Conservation (phyloP, 192 early-diverging fungal species). For the Coemansia sp. region DNA sequence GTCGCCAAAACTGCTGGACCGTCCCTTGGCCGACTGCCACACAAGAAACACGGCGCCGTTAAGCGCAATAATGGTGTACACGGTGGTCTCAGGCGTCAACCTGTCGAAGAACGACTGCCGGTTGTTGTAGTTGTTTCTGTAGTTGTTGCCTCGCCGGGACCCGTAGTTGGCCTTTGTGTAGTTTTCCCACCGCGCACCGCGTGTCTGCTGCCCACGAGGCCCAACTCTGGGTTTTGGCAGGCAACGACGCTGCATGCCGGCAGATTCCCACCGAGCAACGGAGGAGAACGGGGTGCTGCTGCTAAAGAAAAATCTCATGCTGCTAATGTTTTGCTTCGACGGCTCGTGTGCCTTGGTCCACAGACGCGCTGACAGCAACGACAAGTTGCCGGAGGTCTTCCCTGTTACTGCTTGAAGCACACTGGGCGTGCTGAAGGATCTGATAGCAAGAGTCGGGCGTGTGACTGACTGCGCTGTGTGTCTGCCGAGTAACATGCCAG, state of each 20-base stretch:
- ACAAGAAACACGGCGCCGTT: constrained; percentile 45
- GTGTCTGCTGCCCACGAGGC: constrained; percentile 37
- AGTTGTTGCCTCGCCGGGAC: constrained; percentile 33
- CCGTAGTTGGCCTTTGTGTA: constrained; percentile 51
- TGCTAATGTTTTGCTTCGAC: not conserved
- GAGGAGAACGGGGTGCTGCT: not conserved
- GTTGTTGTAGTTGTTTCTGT: constrained; percentile 18
- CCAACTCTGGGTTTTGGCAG: not conserved
- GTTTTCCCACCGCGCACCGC: constrained; percentile 44
- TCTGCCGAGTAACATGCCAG: no score
- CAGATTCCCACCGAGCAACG: not conserved
- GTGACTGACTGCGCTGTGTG: no score
- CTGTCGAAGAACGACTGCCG: constrained; percentile 9
- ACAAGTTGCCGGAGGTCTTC: not conserved
- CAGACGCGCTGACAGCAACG: not conserved
- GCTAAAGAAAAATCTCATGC: not conserved
- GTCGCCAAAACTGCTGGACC: constrained; percentile 22
- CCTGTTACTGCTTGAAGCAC: no score
- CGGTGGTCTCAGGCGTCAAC: constrained; percentile 25
- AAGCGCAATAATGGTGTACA: constrained; percentile 36
- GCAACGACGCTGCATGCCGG: not conserved
- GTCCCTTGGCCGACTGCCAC: constrained; percentile 27
- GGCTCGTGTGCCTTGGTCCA: not conserved
- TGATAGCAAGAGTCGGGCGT: not conserved
- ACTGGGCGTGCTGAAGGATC: not conserved